phyloP scores from a whole-genome alignment of 139 green algal genomes.

The Parachlorella kessleri region DNA sequence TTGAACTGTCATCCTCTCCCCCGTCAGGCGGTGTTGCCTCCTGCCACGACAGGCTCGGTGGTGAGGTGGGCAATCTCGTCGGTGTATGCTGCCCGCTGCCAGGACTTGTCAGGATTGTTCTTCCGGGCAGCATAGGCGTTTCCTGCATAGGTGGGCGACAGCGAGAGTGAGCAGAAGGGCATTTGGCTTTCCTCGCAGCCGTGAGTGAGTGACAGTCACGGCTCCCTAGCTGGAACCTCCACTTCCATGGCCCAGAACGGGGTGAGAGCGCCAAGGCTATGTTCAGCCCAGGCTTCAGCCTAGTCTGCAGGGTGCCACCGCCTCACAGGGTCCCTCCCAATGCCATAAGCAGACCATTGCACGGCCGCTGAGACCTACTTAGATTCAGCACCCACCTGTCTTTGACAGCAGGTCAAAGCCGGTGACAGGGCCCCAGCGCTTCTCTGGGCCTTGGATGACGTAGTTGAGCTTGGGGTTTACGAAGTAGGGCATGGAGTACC shows the following conservation, averaged over 20 bases:
- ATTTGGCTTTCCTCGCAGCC: not conserved
- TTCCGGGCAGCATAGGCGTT: slow-evolving; percentile 35
- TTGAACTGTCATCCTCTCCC: too few relatives aligned
- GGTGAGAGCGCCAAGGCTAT: not conserved
- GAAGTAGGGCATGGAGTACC: slow-evolving; percentile 39
- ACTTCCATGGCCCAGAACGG: not conserved
- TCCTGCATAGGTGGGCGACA: not conserved
- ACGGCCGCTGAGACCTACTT: too few relatives aligned
- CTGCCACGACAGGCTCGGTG: not conserved
- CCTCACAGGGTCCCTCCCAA: too few relatives aligned
- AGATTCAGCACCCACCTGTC: slow-evolving; percentile 4
- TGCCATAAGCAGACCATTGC: too few relatives aligned
- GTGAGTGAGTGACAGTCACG: not conserved
- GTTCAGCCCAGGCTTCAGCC: not conserved
- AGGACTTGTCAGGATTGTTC: slow-evolving; percentile 20
- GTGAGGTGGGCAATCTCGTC: not conserved
- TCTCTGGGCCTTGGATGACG: slow-evolving; percentile 29
- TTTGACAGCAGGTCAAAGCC: slow-evolving; percentile 36
- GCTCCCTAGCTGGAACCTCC: not conserved
- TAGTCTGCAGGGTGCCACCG: too few relatives aligned
- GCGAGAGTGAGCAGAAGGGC: too few relatives aligned
- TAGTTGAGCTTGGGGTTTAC: slow-evolving; percentile 38
- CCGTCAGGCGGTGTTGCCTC: too few relatives aligned
- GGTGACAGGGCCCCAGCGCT: slow-evolving; percentile 28
- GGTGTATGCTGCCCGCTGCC: slow-evolving; percentile 30